Conservation (phyloP, 78 protist species). For the Anaeramoeba flamelloides region DNA sequence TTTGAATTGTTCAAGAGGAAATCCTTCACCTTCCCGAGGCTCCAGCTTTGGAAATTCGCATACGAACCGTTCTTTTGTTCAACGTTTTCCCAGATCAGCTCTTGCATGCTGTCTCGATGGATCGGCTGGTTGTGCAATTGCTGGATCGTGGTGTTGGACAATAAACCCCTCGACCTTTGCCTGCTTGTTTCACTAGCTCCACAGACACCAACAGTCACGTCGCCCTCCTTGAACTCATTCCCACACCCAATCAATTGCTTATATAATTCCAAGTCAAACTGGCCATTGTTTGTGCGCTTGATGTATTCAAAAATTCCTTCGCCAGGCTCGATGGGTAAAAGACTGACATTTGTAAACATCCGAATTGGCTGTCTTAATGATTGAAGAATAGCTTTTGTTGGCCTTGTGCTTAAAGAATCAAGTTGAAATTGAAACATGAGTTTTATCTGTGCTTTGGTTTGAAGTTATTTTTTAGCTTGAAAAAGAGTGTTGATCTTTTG, state of each 20-base stretch:
- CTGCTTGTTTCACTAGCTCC: not conserved
- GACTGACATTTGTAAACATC: too few relatives aligned
- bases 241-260: not conserved
- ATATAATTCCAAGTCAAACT: too few relatives aligned
- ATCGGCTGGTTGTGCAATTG: not conserved
- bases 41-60: not conserved
- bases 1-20: not conserved
- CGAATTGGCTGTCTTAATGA: too few relatives aligned
- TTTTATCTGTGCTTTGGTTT: too few relatives aligned
- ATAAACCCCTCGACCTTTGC: not conserved
- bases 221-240: slow-evolving; percentile 7
- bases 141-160: not conserved
- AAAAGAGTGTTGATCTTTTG: too few relatives aligned
- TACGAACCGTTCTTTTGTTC: not conserved
- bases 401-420: too few relatives aligned
- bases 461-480: too few relatives aligned
- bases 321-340: too few relatives aligned
- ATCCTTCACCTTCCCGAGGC: not conserved
- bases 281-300: too few relatives aligned
- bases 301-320: too few relatives aligned
- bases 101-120: not conserved
- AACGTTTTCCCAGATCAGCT: not conserved
- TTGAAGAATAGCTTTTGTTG: too few relatives aligned
- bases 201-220: not conserved
- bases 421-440: too few relatives aligned